Base-by-base conservation (phyloP, 805 yeast species). In the Myxozyma lipomycoides region DNA sequence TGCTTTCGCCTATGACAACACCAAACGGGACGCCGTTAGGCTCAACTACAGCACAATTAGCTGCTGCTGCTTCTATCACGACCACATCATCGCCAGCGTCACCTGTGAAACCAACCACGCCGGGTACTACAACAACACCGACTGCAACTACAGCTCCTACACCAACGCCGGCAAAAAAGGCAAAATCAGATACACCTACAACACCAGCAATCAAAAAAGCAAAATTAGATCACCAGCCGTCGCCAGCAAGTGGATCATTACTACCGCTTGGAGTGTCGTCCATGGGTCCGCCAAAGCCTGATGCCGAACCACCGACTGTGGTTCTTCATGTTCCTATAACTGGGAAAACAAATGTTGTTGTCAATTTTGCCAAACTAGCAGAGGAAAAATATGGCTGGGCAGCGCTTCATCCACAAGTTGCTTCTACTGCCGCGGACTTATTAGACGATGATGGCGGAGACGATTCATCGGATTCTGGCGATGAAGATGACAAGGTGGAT, bases 351-450 rank as follows among this genome's bases (percentile, higher is more conserved):
- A 65, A 65, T 45, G 81, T 81, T 0, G 80, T 84, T 2, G 75
- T 86, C 56, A 86, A 87, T 58, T 86, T 87, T 26, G 67, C 83
- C 64, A 78, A 80, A 59, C 68, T 84, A 47, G 85, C 91, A 3
- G 95, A 87, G 62, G 88, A 84, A 44, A 85, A 85, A 67, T 87
- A 87, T 66, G 96, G 95, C 2, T 86, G 84, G 78, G 79, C 55
- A n/a, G 34, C 59, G 42, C 30, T 60, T 23, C 62, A 61, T 37
- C 61, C 60, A 2, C 56, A 49, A 32, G 34, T 48, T 7, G 58
- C 56, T 17, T 43, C 57, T 24, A 45, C 58, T 7, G 48, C 56
- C 5, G 62, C 56, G 18, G 58, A 48, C 17, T 41, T 48, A 3
- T 38, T 54, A 40, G 83, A 75, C 46, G 83, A 78, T 47, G 80